These are phyloP conservation scores for Suillus spraguei DNA, from an alignment of 768 basidiomycete species.

Conservation along the genomic window DNA sequence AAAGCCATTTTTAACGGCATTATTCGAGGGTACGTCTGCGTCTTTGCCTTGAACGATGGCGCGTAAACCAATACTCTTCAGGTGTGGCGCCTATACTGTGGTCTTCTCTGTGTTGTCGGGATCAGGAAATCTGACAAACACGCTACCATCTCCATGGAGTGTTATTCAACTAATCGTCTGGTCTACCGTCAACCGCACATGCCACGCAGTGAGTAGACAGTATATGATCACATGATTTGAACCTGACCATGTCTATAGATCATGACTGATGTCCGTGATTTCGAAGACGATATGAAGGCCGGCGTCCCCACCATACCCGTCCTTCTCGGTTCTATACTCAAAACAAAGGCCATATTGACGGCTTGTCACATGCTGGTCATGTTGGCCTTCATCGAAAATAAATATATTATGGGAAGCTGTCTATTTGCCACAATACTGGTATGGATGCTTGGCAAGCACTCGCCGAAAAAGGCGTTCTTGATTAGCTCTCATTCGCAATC, in stretches of 20 bases:
- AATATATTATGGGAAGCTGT: not conserved
- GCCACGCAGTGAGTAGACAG: not conserved
- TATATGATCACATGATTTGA: no score
- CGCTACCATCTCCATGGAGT: not conserved
- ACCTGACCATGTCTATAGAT: not conserved
- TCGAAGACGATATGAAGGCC: not conserved
- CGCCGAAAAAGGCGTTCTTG: not conserved
- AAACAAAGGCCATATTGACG: not conserved
- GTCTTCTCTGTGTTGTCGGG: not conserved
- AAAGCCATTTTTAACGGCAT: not conserved
- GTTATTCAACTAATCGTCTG: not conserved
- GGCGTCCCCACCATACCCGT: not conserved
- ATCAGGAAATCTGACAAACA: not conserved
- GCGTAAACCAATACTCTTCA: not conserved
- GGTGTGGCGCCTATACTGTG: not conserved
- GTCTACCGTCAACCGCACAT: not conserved
- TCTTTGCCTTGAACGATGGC: not conserved
- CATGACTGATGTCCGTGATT: not conserved
- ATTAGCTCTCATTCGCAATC: not conserved
- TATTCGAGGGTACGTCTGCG: not conserved
- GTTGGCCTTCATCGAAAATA: not conserved
- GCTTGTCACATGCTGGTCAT: not conserved
- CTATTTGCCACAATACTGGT: not conserved
- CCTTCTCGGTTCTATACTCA: not conserved
- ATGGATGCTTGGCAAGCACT: not conserved